Evolutionary conservation across 2,329 filamentous ascomycete species (phyloP).

Genomic region (Magnaporthiopsis incrustans): DNA sequence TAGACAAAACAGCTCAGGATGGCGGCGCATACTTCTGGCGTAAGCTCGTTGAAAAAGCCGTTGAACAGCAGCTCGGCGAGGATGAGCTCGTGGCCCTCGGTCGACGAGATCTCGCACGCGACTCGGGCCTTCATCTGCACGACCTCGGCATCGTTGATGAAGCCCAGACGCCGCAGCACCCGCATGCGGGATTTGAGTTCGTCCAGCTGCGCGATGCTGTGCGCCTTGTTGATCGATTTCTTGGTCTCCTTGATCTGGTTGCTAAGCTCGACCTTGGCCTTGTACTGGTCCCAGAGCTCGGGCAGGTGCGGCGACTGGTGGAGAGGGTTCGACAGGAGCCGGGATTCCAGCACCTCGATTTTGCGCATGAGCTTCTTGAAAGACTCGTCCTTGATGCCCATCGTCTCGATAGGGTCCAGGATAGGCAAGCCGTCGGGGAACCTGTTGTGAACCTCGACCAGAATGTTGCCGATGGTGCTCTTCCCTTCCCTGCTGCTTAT

Average conservation of each 20-base stretch:
- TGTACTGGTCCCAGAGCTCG: conserved; percentile 81
- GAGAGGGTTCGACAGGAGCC: conserved; percentile 78
- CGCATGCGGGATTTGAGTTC: conserved; percentile 95
- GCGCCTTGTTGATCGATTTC: conserved; percentile 75
- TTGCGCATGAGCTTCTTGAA: conserved; percentile 93
- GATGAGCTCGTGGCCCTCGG: conserved; percentile 82
- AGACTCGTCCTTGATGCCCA: conserved; percentile 84
- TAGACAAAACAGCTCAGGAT: conserved; percentile 93
- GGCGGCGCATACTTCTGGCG: conserved; percentile 78
- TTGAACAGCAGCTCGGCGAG: conserved; percentile 92
- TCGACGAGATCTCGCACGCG: conserved; percentile 93
- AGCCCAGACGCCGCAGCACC: conserved; percentile 85
- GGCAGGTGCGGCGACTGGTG: conserved; percentile 82
- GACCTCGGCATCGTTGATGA: conserved; percentile 92
- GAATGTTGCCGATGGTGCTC: conserved; percentile 56
- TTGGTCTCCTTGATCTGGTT: conserved; percentile 82
- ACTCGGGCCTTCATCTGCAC: conserved; percentile 96
- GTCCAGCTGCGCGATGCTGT: conserved; percentile 87
- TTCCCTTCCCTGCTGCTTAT: conserved; percentile 59
- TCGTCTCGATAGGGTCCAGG: conserved; percentile 90
- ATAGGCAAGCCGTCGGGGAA: conserved; percentile 89
- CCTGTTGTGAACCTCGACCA: conserved; percentile 74
- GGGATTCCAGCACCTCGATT: conserved; percentile 93
- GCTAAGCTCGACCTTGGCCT: conserved; percentile 64
- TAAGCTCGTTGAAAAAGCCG: conserved; percentile 93